Evolutionary conservation across 2,329 filamentous ascomycete species (phyloP), one percentile per base, ranked within the genome.

Genomic region (Geosmithia flava): DNA sequence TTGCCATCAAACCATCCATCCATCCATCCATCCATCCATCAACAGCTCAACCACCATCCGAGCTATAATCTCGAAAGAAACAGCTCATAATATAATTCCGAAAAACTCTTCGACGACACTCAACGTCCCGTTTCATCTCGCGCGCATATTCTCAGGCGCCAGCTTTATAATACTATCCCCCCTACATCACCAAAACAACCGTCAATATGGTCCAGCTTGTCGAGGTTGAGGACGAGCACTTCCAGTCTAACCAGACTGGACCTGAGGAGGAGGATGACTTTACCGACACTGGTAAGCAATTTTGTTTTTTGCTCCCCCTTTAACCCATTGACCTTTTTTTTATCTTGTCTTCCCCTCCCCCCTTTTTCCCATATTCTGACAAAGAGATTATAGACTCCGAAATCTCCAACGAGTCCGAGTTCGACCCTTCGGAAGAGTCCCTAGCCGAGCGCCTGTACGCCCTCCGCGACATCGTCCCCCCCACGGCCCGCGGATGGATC

Each of bases 221-320:
- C 64, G 91, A 97, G 75, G 91, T 97, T 62, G 84, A 94, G 65
- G 91, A 97, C 66, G 90, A 96, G 77, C 87, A 94, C 70, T 95
- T 96, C 75, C 76, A 84, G 70, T 73, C 79, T 66, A 71, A 75
- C 56, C 82, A 85, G 60, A 70, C 81, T 53, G 74, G 78, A 50
- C 79, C 82, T 51, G 87, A 94, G 51, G 88, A 90, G 63, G 90
- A 90, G 62, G 91, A 95, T 71, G 91, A 95, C 72, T 95, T 86
- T 74, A 93, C 86, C 56, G 91, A 96, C 66, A 91, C 87, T 53
- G 91, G 91, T 95, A 78, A 56, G 74, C 67, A 27, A 27, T 8
- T 27, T 27, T 8, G 48, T 44, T 40, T n/a, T n/a, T n/a, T n/a
- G n/a, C n/a, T n/a, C n/a, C 11, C 15, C 20, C 42, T 8, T 30